phyloP scores from a whole-genome alignment of 805 yeast genomes.

The Yarrowia porcina region DNA sequence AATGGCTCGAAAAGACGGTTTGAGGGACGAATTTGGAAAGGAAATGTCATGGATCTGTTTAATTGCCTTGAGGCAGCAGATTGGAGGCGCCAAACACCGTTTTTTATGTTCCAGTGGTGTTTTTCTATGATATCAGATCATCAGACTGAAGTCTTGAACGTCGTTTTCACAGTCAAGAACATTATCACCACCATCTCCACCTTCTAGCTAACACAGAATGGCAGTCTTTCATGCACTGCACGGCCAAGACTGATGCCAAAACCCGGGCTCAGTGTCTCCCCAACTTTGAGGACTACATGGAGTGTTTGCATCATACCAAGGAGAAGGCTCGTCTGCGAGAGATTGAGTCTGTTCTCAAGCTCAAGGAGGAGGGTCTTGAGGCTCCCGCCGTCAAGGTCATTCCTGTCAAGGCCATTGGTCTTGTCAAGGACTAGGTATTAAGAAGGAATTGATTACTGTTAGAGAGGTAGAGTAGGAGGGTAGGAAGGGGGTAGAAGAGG shows the following conservation, averaged over 20 bases:
- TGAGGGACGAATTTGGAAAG: neutral
- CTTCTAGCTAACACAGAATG: constrained; percentile 39
- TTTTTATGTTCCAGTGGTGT: too few relatives aligned
- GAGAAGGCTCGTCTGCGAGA: constrained; percentile 38
- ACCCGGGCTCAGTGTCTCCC: constrained; percentile 40
- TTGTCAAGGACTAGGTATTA: constrained; percentile 28
- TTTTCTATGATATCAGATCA: too few relatives aligned
- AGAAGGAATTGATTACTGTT: constrained; percentile 5
- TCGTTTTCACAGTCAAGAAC: too few relatives aligned
- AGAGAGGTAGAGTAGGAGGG: neutral
- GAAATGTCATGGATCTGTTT: neutral
- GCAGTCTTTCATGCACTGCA: constrained; percentile 49
- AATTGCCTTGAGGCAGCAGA: neutral
- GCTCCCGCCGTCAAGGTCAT: constrained; percentile 32
- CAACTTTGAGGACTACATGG: constrained; percentile 48
- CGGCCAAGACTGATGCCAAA: constrained; percentile 40
- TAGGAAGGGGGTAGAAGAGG: neutral
- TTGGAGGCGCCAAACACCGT: neutral
- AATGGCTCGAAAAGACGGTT: neutral
- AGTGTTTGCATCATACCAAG: constrained; percentile 50
- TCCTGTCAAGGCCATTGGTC: constrained; percentile 33
- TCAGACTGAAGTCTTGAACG: too few relatives aligned
- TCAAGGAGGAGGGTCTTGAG: constrained; percentile 31
- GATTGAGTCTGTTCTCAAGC: constrained; percentile 35
- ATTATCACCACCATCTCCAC: too few relatives aligned